Evolutionary conservation across 192 early-diverging fungal species (phyloP).

Genomic region (Coemansia sp.): DNA sequence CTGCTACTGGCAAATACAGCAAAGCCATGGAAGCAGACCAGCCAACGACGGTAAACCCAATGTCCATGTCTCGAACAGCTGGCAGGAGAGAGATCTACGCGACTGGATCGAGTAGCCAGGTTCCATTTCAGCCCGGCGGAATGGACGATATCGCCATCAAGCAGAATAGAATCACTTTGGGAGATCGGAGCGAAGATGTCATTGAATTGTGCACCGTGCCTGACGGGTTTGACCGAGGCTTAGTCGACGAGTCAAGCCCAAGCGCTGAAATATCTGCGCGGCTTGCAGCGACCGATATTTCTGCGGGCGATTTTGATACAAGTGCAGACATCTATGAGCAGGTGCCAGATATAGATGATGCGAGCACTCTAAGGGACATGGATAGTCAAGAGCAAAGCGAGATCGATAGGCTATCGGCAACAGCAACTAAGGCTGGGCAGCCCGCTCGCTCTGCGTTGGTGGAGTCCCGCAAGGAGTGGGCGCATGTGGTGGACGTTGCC

Average conservation of each 20-base stretch:
- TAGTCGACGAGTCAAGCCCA: slow-evolving; percentile 12
- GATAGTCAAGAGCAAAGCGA: slow-evolving; percentile 1
- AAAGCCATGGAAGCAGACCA: slow-evolving; percentile 10
- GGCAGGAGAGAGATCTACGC: slow-evolving; percentile 31
- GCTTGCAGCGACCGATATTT: slow-evolving; percentile 13
- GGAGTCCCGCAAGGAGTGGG: slow-evolving; percentile 68
- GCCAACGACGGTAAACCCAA: slow-evolving; percentile 13
- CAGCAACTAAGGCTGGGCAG: not conserved
- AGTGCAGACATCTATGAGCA: not conserved
- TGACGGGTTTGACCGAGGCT: slow-evolving; percentile 41
- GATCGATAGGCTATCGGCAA: slow-evolving; percentile 3
- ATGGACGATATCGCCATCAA: slow-evolving; percentile 3
- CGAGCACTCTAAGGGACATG: not conserved
- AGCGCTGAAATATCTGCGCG: slow-evolving; percentile 2
- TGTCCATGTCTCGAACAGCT: slow-evolving; percentile 30
- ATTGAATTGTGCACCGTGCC: slow-evolving; percentile 31
- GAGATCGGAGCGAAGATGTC: not conserved
- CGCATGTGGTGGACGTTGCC: slow-evolving; percentile 86
- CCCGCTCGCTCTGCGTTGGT: not conserved
- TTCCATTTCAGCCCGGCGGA: slow-evolving; percentile 47
- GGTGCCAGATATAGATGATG: not conserved
- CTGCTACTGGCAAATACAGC: slow-evolving; percentile 38
- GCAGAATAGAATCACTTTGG: not conserved
- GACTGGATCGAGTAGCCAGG: slow-evolving; percentile 21
- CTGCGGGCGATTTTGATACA: slow-evolving; percentile 18